phyloP scores from a whole-genome alignment of 106 monocot species.

The Dendrobium catenatum region DNA sequence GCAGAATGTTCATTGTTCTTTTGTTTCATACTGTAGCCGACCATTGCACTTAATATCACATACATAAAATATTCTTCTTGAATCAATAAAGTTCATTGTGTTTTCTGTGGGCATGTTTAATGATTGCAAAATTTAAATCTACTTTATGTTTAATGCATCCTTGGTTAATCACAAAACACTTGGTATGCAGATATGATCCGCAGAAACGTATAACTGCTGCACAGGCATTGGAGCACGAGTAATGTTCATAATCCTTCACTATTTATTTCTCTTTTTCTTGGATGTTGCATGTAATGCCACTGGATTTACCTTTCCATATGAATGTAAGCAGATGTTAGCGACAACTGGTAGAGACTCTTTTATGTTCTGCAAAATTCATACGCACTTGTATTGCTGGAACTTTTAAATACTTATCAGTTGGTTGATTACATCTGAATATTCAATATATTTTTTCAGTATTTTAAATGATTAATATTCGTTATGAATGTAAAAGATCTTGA shows the following conservation, averaged over 20 bases:
- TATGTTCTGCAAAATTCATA: background rate
- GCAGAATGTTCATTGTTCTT: background rate
- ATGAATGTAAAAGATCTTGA: background rate
- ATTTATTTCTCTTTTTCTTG: background rate
- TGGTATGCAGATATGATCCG: conserved; percentile 80
- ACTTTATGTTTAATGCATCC: background rate
- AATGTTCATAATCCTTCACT: conserved; percentile 24
- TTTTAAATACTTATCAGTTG: background rate
- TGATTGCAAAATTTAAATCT: background rate
- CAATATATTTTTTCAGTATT: background rate
- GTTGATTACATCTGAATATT: background rate
- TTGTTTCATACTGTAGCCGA: background rate
- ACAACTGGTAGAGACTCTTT: background rate
- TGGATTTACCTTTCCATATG: background rate
- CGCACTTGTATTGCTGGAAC: background rate
- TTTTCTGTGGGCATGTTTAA: background rate
- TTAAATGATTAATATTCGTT: background rate
- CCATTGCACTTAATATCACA: background rate
- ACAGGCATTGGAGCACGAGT: conserved; percentile 99
- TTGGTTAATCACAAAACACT: background rate
- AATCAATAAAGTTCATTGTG: background rate
- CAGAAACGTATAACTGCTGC: conserved; percentile 89
- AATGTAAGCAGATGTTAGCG: background rate
- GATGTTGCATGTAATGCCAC: background rate
- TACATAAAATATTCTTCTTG: background rate